A percentile compares a stretch with the other conserved stretches of the same genome.
phyloP scores from a whole-genome alignment of 495 filamentous ascomycete genomes.

The Copromyces sp. region DNA sequence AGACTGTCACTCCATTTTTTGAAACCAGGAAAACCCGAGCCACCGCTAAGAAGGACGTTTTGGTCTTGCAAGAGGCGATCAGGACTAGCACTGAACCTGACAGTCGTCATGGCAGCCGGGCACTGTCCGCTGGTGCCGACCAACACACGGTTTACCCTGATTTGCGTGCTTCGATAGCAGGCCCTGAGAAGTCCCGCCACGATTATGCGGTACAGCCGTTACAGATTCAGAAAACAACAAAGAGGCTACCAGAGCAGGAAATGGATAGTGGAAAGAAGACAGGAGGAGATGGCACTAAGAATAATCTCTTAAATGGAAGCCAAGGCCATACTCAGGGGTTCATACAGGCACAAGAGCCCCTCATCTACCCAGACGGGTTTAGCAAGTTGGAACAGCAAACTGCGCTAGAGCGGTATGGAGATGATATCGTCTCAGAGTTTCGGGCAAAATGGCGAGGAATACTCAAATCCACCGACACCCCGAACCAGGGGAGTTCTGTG shows the following conservation, averaged over 20 bases:
- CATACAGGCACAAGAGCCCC: background rate
- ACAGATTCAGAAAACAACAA: background rate
- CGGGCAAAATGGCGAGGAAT: background rate
- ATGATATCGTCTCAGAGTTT: background rate
- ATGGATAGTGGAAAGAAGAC: background rate
- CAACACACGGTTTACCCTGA: background rate
- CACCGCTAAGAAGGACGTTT: background rate
- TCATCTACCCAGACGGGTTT: background rate
- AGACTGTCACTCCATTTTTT: background rate
- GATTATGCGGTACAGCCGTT: background rate
- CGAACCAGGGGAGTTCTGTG: background rate
- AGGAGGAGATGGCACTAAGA: background rate
- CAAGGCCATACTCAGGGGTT: background rate
- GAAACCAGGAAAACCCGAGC: background rate
- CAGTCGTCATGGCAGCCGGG: background rate
- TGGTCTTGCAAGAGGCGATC: background rate
- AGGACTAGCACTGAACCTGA: background rate
- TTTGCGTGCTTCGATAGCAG: background rate
- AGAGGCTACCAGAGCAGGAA: background rate
- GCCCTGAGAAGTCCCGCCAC: background rate
- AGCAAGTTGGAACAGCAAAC: background rate
- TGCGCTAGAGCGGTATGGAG: background rate
- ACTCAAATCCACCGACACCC: background rate
- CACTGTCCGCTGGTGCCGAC: background rate
- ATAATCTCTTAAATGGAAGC: background rate